phyloP scores from a whole-genome alignment of 1,284 basidiomycete genomes.

The Wallemia hederae region DNA sequence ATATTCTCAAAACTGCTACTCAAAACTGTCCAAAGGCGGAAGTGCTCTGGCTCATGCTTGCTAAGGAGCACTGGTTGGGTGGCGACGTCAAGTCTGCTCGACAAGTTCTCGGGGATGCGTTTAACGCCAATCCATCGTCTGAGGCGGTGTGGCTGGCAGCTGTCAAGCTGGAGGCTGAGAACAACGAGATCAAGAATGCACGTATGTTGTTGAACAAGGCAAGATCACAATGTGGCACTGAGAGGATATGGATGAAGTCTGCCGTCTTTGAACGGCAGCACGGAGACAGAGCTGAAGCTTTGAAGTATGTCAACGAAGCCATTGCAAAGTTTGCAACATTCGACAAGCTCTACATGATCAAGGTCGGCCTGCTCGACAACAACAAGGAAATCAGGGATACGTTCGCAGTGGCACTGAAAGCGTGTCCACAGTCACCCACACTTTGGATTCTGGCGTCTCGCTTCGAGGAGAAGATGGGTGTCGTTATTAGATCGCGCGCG shows the following conservation, averaged over 20 bases:
- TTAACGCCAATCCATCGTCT: slow-evolving; percentile 81
- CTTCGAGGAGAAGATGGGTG: slow-evolving; percentile 59
- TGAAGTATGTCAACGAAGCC: slow-evolving; percentile 42
- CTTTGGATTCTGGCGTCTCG: slow-evolving; percentile 68
- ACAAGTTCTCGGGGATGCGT: slow-evolving; percentile 58
- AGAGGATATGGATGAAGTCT: slow-evolving; percentile 96
- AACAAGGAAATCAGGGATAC: slow-evolving; percentile 38
- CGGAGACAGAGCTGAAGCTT: slow-evolving; percentile 37
- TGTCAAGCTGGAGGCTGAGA: slow-evolving; percentile 82
- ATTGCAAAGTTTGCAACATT: slow-evolving; percentile 55
- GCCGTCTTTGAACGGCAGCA: slow-evolving; percentile 80
- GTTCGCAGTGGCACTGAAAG: slow-evolving; percentile 49
- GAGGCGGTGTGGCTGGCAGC: slow-evolving; percentile 94
- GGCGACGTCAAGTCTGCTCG: slow-evolving; percentile 67
- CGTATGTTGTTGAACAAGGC: slow-evolving; percentile 61
- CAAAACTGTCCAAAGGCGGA: slow-evolving; percentile 77
- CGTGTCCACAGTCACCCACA: slow-evolving; percentile 47
- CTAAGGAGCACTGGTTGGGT: slow-evolving; percentile 73
- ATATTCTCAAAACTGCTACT: slow-evolving; percentile 52
- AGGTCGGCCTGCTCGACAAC: slow-evolving; percentile 39
- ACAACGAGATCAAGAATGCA: slow-evolving; percentile 60
- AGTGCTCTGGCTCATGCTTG: slow-evolving; percentile 85
- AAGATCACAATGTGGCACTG: slow-evolving; percentile 60
- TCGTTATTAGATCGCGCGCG: slow-evolving; percentile 74
- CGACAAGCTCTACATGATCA: slow-evolving; percentile 82